phyloP scores from a whole-genome alignment of 345 rosid species.

The Brassica juncea region DNA sequence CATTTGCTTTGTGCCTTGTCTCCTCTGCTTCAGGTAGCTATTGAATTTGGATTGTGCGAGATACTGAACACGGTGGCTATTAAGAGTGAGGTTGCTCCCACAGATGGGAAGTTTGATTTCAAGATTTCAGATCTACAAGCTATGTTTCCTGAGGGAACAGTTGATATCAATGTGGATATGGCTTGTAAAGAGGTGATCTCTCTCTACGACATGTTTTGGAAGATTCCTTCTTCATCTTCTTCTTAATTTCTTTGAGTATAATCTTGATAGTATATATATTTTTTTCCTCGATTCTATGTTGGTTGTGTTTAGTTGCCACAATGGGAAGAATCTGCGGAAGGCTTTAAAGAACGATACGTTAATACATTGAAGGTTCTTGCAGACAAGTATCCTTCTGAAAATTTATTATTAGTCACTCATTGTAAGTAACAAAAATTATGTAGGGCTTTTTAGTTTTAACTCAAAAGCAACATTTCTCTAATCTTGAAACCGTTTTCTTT shows the following conservation, averaged over 20 bases:
- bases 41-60: slow-evolving; percentile 82
- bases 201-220: not conserved
- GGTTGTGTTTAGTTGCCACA: not conserved
- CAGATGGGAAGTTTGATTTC: slow-evolving; percentile 61
- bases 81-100: slow-evolving; percentile 51
- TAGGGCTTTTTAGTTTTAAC: not conserved
- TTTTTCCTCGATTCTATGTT: not conserved
- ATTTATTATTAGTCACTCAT: not conserved
- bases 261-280: not conserved
- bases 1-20: slow-evolving; percentile 3
- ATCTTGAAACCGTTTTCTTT: not conserved
- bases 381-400: not conserved
- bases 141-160: slow-evolving; percentile 58
- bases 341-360: not conserved
- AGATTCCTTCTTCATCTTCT: not conserved
- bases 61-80: slow-evolving; percentile 54
- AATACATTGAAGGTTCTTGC: slow-evolving; percentile 1
- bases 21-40: slow-evolving; percentile 52
- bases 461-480: not conserved
- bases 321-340: not conserved
- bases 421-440: not conserved
- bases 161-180: slow-evolving; percentile 51
- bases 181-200: slow-evolving; percentile 56
- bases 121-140: slow-evolving; percentile 56
- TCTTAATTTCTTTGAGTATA: not conserved